Conservation (phyloP, 2,329 filamentous ascomycete species). For the Teratosphaeria viscida region DNA sequence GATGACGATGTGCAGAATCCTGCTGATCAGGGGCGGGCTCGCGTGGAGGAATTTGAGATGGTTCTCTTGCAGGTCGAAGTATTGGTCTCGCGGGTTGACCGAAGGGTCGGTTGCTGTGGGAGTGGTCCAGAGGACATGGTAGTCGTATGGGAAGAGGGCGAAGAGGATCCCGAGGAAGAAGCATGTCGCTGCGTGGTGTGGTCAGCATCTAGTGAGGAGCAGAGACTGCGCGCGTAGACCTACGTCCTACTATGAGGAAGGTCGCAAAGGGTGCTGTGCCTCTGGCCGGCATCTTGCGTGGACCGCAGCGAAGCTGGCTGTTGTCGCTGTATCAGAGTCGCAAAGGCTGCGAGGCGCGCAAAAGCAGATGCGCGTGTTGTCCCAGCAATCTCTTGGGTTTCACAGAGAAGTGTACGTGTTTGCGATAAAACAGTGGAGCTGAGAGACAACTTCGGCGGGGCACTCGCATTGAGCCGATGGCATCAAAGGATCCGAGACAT, state of each 20-base stretch:
- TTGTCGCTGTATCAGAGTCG: background rate
- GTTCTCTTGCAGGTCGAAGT: slow-evolving; percentile 76
- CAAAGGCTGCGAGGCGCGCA: background rate
- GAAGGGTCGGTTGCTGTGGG: slow-evolving; percentile 34
- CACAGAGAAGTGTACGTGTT: background rate
- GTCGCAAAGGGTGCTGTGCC: slow-evolving; percentile 62
- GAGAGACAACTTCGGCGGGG: background rate
- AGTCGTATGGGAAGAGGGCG: slow-evolving; percentile 92
- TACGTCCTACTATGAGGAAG: slow-evolving; percentile 93
- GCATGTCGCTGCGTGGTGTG: slow-evolving; percentile 49
- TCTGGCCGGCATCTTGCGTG: slow-evolving; percentile 17
- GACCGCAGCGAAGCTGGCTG: background rate
- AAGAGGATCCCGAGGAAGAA: slow-evolving; percentile 99
- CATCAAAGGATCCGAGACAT: background rate
- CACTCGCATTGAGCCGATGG: background rate
- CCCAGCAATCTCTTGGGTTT: background rate
- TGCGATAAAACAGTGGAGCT: background rate
- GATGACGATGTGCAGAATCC: slow-evolving; percentile 89
- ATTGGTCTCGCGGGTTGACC: slow-evolving; percentile 40
- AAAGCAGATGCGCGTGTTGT: background rate
- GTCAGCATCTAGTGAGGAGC: background rate
- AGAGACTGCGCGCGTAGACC: slow-evolving; percentile 30
- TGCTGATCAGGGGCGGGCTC: slow-evolving; percentile 81
- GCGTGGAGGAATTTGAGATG: slow-evolving; percentile 88
- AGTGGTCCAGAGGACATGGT: slow-evolving; percentile 72